Evolutionary conservation across 2,329 filamentous ascomycete species (phyloP).

Genomic region (Xylariaceae sp.): DNA sequence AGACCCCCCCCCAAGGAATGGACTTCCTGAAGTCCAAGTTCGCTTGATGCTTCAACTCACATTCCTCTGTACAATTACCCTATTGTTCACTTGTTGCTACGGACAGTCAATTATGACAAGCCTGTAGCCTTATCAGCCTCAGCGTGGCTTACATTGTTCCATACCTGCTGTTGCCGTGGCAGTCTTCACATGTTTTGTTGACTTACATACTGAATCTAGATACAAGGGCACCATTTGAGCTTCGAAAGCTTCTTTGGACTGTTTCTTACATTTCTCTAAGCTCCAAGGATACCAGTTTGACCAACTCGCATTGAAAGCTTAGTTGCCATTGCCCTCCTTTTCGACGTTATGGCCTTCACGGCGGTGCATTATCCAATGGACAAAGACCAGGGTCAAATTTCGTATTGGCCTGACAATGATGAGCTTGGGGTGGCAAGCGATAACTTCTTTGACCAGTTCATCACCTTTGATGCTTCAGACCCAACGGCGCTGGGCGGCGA

Average conservation of each 20-base stretch:
- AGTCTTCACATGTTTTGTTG: slow-evolving; percentile 37
- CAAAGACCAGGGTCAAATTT: slow-evolving; percentile 35
- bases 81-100: slow-evolving; percentile 31
- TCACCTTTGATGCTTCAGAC: slow-evolving; percentile 38
- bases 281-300: slow-evolving; percentile 19
- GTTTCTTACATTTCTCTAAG: slow-evolving; percentile 15
- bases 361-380: slow-evolving; percentile 34
- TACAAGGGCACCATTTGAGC: slow-evolving; percentile 28
- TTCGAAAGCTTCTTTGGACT: slow-evolving; percentile 22
- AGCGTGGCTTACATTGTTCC: slow-evolving; percentile 31
- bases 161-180: slow-evolving; percentile 38
- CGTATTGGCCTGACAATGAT: slow-evolving; percentile 36
- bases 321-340: slow-evolving; percentile 21
- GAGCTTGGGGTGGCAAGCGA: slow-evolving; percentile 33
- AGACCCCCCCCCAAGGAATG: slow-evolving; percentile 35
- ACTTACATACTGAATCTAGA: slow-evolving; percentile 31
- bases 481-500: slow-evolving; percentile 24
- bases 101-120: slow-evolving; percentile 30
- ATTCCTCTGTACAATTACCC: slow-evolving; percentile 33
- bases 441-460: slow-evolving; percentile 39
- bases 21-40: slow-evolving; percentile 23
- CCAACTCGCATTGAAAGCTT: slow-evolving; percentile 12
- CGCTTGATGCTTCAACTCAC: slow-evolving; percentile 32
- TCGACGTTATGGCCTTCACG: slow-evolving; percentile 36
- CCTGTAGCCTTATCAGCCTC: slow-evolving; percentile 31